Evolutionary conservation across 2,329 filamentous ascomycete genomes (phyloP), one percentile per base, ranked within the genome.

Genomic region (Epicoccum nigrum): DNA sequence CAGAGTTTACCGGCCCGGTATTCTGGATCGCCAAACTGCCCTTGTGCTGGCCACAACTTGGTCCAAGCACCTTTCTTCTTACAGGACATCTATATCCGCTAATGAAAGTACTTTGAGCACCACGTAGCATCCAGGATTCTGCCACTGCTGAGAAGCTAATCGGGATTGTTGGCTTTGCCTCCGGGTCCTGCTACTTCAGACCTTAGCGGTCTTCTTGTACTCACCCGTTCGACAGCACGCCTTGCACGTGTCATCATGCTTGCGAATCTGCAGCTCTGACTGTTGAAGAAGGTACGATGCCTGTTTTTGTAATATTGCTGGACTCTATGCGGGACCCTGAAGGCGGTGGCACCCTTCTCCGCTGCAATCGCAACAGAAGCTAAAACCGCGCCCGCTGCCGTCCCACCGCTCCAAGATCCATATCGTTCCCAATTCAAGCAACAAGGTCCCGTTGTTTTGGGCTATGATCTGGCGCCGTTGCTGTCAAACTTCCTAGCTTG

Each of bases 91-190:
- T 32, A 51, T 53, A 46, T 58, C 62, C 59, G 63, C 65, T 68
- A 68, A 73, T 71, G 66, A 70, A 60, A 70, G 67, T 70, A 66
- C 65, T 60, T 53, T 52, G 52, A 64, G 58, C 60, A 62, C 51
- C 54, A 60, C 61, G 56, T 56, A 57, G 49, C 50, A 23, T 41
- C 50, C 44, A 46, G 51, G 47, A 62, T 60, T 55, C 58, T 51
- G 45, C 54, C 41, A 45, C 43, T 34, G 43, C 45, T 52, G 48
- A 47, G 44, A 56, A 45, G 48, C 52, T 54, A 47, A 45, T 47
- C 52, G 43, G 53, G 46, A 45, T 47, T 44, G 58, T 58, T 63
- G 43, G 57, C 54, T 61, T 37, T 41, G 44, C 42, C 58, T 52
- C 59, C 50, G 57, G 28, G 52, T 37, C 52, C 53, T 49, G 51